phyloP scores from a whole-genome alignment of 495 filamentous ascomycete species.

The Annulohypoxylon bovei region DNA sequence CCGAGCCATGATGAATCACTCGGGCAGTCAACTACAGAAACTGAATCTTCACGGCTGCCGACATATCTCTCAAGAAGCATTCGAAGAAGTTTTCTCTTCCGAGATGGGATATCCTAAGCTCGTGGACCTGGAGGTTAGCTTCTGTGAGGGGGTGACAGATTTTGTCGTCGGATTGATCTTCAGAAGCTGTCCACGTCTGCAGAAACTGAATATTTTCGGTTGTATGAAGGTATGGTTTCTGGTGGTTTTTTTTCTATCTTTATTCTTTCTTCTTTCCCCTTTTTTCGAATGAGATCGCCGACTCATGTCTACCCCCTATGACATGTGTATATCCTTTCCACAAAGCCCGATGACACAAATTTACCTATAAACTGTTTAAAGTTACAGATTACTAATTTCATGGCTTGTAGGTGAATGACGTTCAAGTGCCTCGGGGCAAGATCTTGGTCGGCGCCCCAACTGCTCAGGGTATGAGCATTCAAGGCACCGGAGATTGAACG shows the following conservation, averaged over 20 bases:
- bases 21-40: conserved; percentile 66
- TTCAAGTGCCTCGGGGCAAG: conserved; percentile 75
- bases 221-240: conserved; percentile 76
- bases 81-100: conserved; percentile 73
- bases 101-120: conserved; percentile 71
- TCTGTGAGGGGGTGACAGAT: conserved; percentile 78
- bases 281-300: not conserved
- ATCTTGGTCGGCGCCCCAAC: conserved; percentile 81
- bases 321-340: no score
- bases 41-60: conserved; percentile 82
- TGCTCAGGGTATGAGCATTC: conserved; percentile 66
- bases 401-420: conserved; percentile 62
- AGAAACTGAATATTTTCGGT: conserved; percentile 81
- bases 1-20: conserved; percentile 84
- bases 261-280: not conserved
- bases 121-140: conserved; percentile 77
- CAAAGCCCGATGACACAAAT: not conserved
- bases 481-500: conserved; percentile 51
- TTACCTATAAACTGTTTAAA: not conserved
- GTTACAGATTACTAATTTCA: conserved; percentile 29
- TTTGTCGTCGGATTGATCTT: conserved; percentile 78
- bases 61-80: conserved; percentile 73
- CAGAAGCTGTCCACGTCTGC: conserved; percentile 74
- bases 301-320: not conserved
- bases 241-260: no score